These are phyloP conservation scores for Botrytis paeoniae DNA, from an alignment of 2,329 filamentous ascomycete genomes.

Conservation along the genomic window DNA sequence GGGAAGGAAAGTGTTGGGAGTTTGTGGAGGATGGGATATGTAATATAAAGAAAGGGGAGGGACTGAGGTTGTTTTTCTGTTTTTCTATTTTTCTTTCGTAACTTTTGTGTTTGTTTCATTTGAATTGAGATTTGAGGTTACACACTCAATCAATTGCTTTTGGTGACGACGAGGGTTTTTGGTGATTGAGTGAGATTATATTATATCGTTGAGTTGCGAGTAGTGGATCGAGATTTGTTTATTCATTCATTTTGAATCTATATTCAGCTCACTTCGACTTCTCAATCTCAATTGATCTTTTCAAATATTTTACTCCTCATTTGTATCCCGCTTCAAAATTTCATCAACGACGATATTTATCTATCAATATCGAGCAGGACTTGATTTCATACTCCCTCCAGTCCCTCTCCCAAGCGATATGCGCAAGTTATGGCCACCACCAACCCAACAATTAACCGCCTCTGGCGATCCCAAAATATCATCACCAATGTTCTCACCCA, in stretches of 20 bases:
- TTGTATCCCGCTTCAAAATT: not conserved
- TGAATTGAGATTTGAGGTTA: not conserved
- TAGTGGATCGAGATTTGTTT: not conserved
- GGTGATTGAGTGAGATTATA: not conserved
- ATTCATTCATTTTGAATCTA: not conserved
- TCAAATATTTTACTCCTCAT: not conserved
- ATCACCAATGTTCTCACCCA: slow-evolving; percentile 32
- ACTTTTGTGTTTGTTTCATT: slow-evolving; percentile 3
- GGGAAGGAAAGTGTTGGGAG: not conserved
- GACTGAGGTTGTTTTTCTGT: slow-evolving; percentile 3
- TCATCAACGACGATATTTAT: not conserved
- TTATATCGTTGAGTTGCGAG: not conserved
- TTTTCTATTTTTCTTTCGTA: not conserved
- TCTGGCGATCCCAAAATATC: slow-evolving; percentile 37
- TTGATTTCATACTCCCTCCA: not conserved
- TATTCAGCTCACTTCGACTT: not conserved
- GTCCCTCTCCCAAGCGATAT: slow-evolving; percentile 28
- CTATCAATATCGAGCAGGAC: not conserved
- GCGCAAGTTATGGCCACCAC: slow-evolving; percentile 38
- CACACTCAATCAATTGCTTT: not conserved
- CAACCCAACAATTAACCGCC: slow-evolving; percentile 35
- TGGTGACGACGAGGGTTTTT: not conserved
- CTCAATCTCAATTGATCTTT: not conserved
- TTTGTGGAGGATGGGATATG: not conserved
- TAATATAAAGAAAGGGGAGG: not conserved